Base-by-base conservation (phyloP, 257 asterid species). In the Solanum etuberosum region DNA sequence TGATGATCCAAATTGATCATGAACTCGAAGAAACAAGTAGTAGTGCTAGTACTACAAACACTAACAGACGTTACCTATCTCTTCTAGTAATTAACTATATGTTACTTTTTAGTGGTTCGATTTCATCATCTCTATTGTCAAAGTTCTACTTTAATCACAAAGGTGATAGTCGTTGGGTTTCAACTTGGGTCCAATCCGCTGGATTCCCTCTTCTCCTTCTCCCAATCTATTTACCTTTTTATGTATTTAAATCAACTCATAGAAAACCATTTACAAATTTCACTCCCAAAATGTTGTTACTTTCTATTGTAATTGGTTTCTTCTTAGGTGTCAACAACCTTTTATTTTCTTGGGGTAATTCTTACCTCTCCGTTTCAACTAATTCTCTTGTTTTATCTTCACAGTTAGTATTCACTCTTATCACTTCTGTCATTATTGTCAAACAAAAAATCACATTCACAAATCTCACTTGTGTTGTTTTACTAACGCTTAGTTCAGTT, bases 111-210 rank as follows among this genome's bases (percentile, higher is more conserved):
- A 16, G 90, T 1, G 98, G 98, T 7, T 93, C 97, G 0, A 81
- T 93, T 8, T 89, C 95, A 8, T 87, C 97, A 8, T 88, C 88
- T 59, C 89, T 95, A 0, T 59, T 95, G 9, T 84, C 93, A 21
- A 95, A 95, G 25, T 95, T 83, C 88, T 95, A 94, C 72, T 95
- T 94, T 95, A 91, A 86, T 40, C 98, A 95, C 91, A 89, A 90
- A 65, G 98, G 98, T 10, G 87, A 91, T 1, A 94, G 93, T 91
- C 59, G 91, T n/a, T 95, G 98, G 98, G 91, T 94, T 3, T 91
- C 96, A 7, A 95, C 98, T 3, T 93, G 92, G 95, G 90, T 94
- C 13, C 98, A 95, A 70, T 90, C 92, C 51, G 95, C 95, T 5
- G 98, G 98, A 5, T 95, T 95, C 37, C 98, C 98, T 3, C 71